phyloP scores from a whole-genome alignment of 805 yeast species.

The Saccharomycopsis amapae region DNA sequence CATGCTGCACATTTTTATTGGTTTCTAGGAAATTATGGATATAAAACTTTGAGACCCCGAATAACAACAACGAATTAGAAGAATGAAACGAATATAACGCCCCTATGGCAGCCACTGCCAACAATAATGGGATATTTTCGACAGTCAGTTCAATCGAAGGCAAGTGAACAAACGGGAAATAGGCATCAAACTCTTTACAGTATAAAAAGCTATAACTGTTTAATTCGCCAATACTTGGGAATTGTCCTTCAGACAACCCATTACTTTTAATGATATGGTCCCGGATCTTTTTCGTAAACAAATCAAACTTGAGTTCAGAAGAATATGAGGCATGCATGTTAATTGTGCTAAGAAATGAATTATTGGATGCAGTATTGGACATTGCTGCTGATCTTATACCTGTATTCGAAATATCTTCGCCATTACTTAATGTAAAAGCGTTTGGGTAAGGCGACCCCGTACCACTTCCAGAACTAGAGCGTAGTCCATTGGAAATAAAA shows the following conservation, averaged over 20 bases:
- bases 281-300: constrained; percentile 16
- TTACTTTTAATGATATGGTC: constrained; percentile 44
- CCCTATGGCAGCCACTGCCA: constrained; percentile 84
- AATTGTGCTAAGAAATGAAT: too few species aligned
- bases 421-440: too few species aligned
- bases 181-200: constrained; percentile 70
- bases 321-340: constrained; percentile 10
- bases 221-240: constrained; percentile 70
- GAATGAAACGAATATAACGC: constrained; percentile 81
- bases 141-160: constrained; percentile 47
- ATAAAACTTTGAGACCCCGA: constrained; percentile 58
- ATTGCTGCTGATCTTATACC: too few species aligned
- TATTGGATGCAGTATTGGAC: too few species aligned
- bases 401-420: too few species aligned
- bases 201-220: constrained; percentile 71
- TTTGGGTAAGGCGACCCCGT: too few species aligned
- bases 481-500: too few species aligned
- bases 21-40: constrained; percentile 60
- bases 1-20: constrained; percentile 35
- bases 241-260: constrained; percentile 48
- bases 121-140: constrained; percentile 54
- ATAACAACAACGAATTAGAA: constrained; percentile 61
- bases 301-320: constrained; percentile 14
- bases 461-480: too few species aligned
- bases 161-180: constrained; percentile 78